Conservation (phyloP, 768 basidiomycete species). For the Dentipellis fragilis region DNA sequence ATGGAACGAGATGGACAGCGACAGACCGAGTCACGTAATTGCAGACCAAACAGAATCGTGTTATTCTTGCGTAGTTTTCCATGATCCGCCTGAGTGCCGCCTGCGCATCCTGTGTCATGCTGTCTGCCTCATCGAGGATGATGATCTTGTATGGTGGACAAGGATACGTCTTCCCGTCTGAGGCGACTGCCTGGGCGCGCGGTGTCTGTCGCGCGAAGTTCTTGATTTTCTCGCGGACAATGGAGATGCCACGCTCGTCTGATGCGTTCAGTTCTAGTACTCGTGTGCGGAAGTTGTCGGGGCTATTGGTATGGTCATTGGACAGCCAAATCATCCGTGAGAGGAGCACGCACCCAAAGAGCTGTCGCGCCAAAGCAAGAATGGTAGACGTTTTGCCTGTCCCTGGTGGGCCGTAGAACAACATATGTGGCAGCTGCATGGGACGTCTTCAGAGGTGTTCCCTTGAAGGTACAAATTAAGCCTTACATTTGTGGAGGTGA, state of each 20-base stretch:
- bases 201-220: constrained; percentile 92
- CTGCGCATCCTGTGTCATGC: constrained; percentile 99
- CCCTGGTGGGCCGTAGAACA: constrained; percentile 98
- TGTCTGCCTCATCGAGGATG: constrained; percentile 97
- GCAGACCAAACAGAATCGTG: constrained; percentile 95
- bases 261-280: constrained; percentile 98
- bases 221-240: constrained; percentile 98
- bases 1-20: background rate
- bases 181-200: constrained; percentile 59
- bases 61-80: constrained; percentile 97
- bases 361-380: constrained; percentile 83
- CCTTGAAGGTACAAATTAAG: background rate
- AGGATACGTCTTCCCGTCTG: constrained; percentile 78
- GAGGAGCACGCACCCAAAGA: constrained; percentile 67
- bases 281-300: constrained; percentile 86
- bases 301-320: constrained; percentile 35
- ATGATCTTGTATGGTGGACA: constrained; percentile 99
- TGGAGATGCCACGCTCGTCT: constrained; percentile 93
- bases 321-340: too few relatives aligned
- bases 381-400: constrained; percentile 99
- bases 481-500: constrained; percentile 84
- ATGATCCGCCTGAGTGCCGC: constrained; percentile 95
- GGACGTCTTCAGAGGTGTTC: background rate
- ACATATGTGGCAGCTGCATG: constrained; percentile 91
- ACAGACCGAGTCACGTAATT: constrained; percentile 95